These are phyloP conservation scores for Moringa oleifera DNA, from an alignment of 345 rosid species.

Conservation along the genomic window DNA sequence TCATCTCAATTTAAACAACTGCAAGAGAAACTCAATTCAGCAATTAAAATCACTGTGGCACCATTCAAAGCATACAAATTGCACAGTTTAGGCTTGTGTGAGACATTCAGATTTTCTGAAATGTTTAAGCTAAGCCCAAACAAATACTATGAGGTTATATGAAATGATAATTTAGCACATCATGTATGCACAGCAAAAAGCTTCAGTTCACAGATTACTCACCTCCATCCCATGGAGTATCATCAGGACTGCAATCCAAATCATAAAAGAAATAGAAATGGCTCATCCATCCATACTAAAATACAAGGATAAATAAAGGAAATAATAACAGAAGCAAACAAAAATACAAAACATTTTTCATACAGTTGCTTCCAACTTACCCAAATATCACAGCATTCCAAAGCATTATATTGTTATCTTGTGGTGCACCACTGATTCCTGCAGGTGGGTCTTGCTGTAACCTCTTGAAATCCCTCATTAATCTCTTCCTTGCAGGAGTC, in stretches of 20 bases:
- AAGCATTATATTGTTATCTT: constrained; percentile 60
- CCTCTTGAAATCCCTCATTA: constrained; percentile 78
- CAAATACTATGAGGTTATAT: neutral
- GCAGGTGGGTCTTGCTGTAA: constrained; percentile 75
- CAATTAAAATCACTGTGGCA: too few species aligned
- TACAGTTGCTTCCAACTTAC: constrained; percentile 20
- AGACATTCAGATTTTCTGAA: neutral
- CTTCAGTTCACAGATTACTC: neutral
- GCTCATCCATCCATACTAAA: neutral
- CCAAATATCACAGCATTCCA: constrained; percentile 82
- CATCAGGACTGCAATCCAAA: constrained; percentile 50
- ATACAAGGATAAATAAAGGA: neutral
- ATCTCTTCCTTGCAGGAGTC: constrained; percentile 66
- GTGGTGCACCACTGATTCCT: constrained; percentile 70
- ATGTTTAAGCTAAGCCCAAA: too few species aligned
- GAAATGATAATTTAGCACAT: neutral
- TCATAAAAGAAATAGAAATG: neutral
- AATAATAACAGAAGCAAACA: neutral
- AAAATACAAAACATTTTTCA: neutral
- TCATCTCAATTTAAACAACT: too few species aligned
- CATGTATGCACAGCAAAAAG: neutral
- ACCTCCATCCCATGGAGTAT: constrained; percentile 84
- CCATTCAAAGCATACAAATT: too few species aligned
- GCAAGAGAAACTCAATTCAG: too few species aligned
- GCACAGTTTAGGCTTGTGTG: neutral